Percentiles rank a stretch among this genome's conserved stretches.
Conservation (phyloP, 2,329 filamentous ascomycete species). For the Fusarium pseudonygamai region DNA sequence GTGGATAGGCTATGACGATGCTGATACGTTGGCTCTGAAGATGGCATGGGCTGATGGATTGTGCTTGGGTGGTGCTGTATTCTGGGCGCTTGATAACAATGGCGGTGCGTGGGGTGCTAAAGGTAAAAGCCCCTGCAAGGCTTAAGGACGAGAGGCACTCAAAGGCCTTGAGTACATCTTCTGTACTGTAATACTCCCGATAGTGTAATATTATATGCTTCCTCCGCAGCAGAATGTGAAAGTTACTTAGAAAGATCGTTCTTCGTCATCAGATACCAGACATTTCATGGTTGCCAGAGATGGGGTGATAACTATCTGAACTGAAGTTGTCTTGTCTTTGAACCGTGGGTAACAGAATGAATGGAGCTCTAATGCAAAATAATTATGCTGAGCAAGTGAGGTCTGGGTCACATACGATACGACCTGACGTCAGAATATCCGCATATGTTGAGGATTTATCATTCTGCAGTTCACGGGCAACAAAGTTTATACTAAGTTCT, state of each 20-base stretch:
- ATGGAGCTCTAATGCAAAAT: no score
- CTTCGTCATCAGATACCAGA: accelerated
- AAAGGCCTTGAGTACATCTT: not conserved
- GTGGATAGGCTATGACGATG: not conserved
- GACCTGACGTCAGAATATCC: no score
- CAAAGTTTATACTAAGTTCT: not conserved
- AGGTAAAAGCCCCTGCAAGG: not conserved
- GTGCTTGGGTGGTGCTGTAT: not conserved
- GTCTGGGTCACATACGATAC: no score
- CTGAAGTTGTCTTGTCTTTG: not conserved
- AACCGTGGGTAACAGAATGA: no score
- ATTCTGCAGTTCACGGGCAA: no score
- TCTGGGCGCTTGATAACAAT: not conserved
- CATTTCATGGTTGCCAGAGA: not conserved
- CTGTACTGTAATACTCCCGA: not conserved
- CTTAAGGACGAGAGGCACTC: not conserved
- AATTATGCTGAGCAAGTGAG: no score
- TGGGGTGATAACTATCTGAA: not conserved
- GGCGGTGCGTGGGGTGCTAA: not conserved
- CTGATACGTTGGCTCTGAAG: not conserved
- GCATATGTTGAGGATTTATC: no score
- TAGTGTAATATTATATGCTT: not conserved
- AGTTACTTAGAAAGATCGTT: not conserved
- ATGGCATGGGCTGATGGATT: not conserved
- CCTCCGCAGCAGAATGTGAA: not conserved